Base-by-base conservation (phyloP, 2,329 filamentous ascomycete species). In the Arthrobotrys sphaeroides region DNA sequence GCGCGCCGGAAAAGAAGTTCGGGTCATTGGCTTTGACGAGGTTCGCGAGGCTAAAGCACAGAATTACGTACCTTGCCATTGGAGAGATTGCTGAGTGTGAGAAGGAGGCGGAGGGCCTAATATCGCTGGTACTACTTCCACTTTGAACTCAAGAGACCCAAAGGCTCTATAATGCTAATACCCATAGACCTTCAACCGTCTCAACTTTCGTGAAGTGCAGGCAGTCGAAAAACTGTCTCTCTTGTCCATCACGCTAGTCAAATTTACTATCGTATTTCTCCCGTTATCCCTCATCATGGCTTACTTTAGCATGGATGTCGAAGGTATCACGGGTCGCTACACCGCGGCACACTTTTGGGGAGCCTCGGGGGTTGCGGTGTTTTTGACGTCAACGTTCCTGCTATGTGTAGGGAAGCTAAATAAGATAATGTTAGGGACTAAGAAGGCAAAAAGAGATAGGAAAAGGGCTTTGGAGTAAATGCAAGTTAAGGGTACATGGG, bases 61-160 rank as follows among this genome's bases (percentile, higher is more conserved):
- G 88, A 5, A 89, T 90, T 68, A 84, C 86, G 43, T 81, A 90
- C 38, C 90, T 90, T 77, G 88, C 88, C 9, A 81, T 90, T 70
- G 87, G 85, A 57, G 88, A 90, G 80, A 88, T 90, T 45, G 85
- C 89, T 59, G 86, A 88, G 75, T 90, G 88, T 78, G 81, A 89
- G n/a, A 83, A 84, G 36, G 84, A 85, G 77, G 86, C 86, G 67
- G 84, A 86, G 5, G 82, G 82, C 2, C 79, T 87, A 1, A 84
- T 86, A 1, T 83, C 69, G 7, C 77, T 84, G 82, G 68, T 73
- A 60, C n/a, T n/a, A 26, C 43, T 22, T 28, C n/a, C 16, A 18
- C 24, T 51, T 16, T 18, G 26, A 26, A 10, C 12, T n/a, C n/a
- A n/a, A n/a, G 38, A 20, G 5, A 7, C n/a, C 5, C 3, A 26